Base-by-base conservation (phyloP, 768 basidiomycete species). In the Rhizopogon rudus region DNA sequence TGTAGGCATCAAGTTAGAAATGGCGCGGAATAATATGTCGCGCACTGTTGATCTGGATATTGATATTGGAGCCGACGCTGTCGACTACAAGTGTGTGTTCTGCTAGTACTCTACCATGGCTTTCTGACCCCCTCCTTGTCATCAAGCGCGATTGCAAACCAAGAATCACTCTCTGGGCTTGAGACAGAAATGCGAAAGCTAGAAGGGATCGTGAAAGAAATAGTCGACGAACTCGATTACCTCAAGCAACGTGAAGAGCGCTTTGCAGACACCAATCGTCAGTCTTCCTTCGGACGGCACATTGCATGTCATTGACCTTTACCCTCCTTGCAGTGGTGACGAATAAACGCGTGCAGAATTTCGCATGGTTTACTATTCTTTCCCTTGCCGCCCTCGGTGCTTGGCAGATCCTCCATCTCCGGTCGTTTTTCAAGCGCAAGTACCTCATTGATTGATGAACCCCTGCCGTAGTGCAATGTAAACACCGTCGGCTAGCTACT, bases 161-260 rank as follows among this genome's bases (percentile, higher is more conserved):
- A 98, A 69, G 97, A 99, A 69, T 94, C 92, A 1, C 77, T 98
- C 0, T 97, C 93, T 6, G 90, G 89, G 0, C 82, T 99, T 17
- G 97, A 99, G 73, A 95, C 93, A 0, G 97, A 98, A 71, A 98
- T 98, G 95, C 84, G 94, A 40, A 98, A 98, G 66, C 78, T 99
- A 3, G 97, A 99, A 69, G 95, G 93, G 0, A 71, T 98, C 13
- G 89, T 94, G 37, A 92, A 94, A 68, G 97, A 98, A 74, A 85
- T 99, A 51, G 84, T 88, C 13, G 95, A 98, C 63, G 95, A 99
- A 72, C 78, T 98, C 76, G 81, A 82, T 7, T 98, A 96, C 73
- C 81, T 99, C 57, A 92, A 94, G 75, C 73, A 76, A 61, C 80
- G 96, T n/a, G 96, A 98, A 70, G 87, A 88, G 62, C 78, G 81